These are phyloP conservation scores for Nyssa sinensis DNA, from an alignment of 148 eudicot genomes.

Conservation along the genomic window DNA sequence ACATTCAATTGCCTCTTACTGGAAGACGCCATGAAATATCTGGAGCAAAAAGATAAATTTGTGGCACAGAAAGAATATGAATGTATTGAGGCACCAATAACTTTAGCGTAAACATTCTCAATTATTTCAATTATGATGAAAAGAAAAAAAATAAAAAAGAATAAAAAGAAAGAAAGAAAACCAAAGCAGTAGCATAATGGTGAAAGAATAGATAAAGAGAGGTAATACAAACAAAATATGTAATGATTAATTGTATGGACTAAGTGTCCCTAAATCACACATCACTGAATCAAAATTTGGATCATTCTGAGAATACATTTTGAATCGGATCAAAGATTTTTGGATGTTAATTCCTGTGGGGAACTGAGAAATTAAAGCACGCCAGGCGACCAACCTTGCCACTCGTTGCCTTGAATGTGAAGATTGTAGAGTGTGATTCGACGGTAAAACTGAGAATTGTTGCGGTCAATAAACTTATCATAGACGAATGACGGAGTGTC, in stretches of 20 bases:
- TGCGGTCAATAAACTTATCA: neutral
- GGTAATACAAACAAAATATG: neutral
- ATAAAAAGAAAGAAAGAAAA: too few species aligned
- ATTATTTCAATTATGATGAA: too few species aligned
- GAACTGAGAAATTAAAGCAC: neutral
- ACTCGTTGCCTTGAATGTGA: neutral
- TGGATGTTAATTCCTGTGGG: neutral
- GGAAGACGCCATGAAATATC: conserved; percentile 26
- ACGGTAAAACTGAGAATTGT: neutral
- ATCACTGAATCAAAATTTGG: neutral
- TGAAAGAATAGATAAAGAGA: too few species aligned
- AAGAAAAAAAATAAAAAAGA: too few species aligned
- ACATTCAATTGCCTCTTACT: conserved; percentile 21
- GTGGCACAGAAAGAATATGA: neutral
- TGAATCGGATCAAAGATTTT: neutral
- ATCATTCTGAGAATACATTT: neutral
- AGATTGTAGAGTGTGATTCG: neutral
- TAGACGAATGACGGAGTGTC: neutral
- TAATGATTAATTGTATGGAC: neutral
- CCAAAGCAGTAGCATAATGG: neutral
- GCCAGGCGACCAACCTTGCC: neutral
- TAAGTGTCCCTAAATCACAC: too few species aligned
- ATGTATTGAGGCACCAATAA: neutral
- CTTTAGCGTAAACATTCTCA: too few species aligned
- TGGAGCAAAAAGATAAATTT: neutral